Evolutionary conservation across 139 green algal species (phyloP).

Genomic region (Mesotaenium endlicherianum): DNA sequence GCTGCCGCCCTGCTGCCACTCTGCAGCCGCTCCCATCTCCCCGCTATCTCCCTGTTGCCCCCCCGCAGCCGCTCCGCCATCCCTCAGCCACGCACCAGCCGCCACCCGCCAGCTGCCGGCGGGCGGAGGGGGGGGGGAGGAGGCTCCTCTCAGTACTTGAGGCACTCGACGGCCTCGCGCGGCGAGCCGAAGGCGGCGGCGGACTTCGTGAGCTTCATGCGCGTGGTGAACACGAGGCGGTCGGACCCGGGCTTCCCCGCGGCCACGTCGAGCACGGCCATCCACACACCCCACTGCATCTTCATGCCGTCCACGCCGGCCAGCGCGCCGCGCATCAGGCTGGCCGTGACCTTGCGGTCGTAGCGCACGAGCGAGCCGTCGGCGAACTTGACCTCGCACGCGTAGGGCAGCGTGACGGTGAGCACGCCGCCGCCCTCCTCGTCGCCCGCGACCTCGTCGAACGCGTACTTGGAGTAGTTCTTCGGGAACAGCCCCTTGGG

Average conservation of each 20-base stretch:
- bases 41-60: too few species aligned
- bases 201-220: background rate
- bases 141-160: too few species aligned
- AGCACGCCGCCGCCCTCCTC: background rate
- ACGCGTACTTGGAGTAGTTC: background rate
- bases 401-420: background rate
- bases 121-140: too few species aligned
- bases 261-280: background rate
- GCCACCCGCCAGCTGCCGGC: too few species aligned
- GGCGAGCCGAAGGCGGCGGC: background rate
- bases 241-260: background rate
- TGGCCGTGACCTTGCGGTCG: background rate
- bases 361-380: background rate
- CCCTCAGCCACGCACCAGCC: too few species aligned
- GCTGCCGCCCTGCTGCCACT: too few species aligned
- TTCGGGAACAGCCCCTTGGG: slow-evolving; percentile 5
- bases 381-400: background rate
- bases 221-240: background rate
- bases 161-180: background rate
- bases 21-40: too few species aligned
- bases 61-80: too few species aligned
- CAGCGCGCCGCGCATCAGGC: background rate
- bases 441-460: background rate
- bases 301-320: background rate
- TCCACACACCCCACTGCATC: background rate